These are phyloP conservation scores for Pseudogymnoascus destructans DNA, from an alignment of 2,329 filamentous ascomycete genomes.

Conservation along the genomic window DNA sequence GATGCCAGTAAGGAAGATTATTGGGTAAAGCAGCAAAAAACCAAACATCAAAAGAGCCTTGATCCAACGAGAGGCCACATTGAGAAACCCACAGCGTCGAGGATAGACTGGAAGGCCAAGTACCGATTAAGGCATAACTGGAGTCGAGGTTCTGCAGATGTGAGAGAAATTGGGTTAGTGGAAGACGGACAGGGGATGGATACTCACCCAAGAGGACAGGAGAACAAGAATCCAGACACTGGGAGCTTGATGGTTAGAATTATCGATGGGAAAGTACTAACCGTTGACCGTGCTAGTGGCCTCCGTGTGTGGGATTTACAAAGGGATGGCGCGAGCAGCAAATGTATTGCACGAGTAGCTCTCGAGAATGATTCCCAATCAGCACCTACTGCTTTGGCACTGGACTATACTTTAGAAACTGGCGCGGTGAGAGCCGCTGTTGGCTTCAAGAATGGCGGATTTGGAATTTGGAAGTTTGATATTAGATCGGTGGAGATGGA, in stretches of 20 bases:
- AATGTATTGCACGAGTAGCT: conserved; percentile 20
- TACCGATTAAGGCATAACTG: conserved; percentile 88
- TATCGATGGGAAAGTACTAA: conserved; percentile 63
- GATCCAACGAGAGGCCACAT: conserved; percentile 34
- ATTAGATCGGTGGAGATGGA: conserved; percentile 24
- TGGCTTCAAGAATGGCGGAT: conserved; percentile 60
- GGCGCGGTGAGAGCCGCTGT: conserved; percentile 46
- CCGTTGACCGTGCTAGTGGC: conserved; percentile 55
- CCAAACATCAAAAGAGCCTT: conserved; percentile 40
- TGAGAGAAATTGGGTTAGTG: conserved; percentile 52
- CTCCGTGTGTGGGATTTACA: conserved; percentile 69
- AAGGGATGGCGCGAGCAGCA: conserved; percentile 46
- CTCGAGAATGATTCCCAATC: neutral
- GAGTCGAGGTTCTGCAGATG: conserved; percentile 66
- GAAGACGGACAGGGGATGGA: conserved; percentile 34
- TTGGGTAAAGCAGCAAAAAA: conserved; percentile 1
- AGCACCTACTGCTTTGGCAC: conserved; percentile 13
- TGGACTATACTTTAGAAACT: conserved; percentile 22
- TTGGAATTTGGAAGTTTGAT: conserved; percentile 54
- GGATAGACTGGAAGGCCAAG: conserved; percentile 72
- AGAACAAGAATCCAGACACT: conserved; percentile 27
- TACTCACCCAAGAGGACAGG: conserved; percentile 22
- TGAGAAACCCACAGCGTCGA: neutral
- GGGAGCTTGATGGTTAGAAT: conserved; percentile 62
- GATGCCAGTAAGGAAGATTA: conserved; percentile 8